phyloP scores from a whole-genome alignment of 2,329 filamentous ascomycete genomes.

The Mollisia scopiformis region DNA sequence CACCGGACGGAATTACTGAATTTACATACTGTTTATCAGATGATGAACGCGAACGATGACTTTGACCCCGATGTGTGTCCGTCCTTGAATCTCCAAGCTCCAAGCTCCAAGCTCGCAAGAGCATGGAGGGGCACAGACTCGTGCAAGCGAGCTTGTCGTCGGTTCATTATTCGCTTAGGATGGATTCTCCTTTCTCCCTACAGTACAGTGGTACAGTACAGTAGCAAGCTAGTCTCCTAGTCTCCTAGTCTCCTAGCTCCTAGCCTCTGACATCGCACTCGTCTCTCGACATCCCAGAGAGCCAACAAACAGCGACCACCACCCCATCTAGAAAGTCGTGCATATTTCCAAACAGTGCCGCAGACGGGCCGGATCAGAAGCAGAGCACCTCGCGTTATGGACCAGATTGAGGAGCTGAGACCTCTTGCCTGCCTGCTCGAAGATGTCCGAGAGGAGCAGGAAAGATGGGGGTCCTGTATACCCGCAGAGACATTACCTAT shows the following conservation, averaged over 20 bases:
- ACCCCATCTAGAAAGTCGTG: slow-evolving; percentile 24
- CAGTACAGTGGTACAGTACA: too few species aligned
- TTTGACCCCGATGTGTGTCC: neutral
- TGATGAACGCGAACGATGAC: neutral
- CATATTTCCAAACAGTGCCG: slow-evolving; percentile 27
- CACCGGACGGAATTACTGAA: too few species aligned
- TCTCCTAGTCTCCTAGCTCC: too few species aligned
- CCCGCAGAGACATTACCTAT: neutral
- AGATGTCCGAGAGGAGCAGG: neutral
- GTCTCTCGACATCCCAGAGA: slow-evolving; percentile 10
- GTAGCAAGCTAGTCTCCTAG: too few species aligned
- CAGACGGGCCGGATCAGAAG: slow-evolving; percentile 20
- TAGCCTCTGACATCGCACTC: neutral
- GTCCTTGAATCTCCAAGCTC: neutral
- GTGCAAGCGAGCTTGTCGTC: neutral
- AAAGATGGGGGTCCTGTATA: neutral
- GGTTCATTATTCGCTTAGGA: neutral
- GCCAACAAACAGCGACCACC: slow-evolving; percentile 20
- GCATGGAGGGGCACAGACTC: slow-evolving; percentile 3
- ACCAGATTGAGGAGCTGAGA: neutral
- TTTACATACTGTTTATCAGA: slow-evolving; percentile 3
- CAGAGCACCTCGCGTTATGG: slow-evolving; percentile 3
- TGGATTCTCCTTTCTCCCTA: neutral
- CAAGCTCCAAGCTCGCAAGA: neutral
- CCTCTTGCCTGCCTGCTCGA: neutral